A percentile compares a stretch with the other conserved stretches of the same genome.
Evolutionary conservation across 164 flowering plant species (phyloP).

Genomic region (Piper longum): DNA sequence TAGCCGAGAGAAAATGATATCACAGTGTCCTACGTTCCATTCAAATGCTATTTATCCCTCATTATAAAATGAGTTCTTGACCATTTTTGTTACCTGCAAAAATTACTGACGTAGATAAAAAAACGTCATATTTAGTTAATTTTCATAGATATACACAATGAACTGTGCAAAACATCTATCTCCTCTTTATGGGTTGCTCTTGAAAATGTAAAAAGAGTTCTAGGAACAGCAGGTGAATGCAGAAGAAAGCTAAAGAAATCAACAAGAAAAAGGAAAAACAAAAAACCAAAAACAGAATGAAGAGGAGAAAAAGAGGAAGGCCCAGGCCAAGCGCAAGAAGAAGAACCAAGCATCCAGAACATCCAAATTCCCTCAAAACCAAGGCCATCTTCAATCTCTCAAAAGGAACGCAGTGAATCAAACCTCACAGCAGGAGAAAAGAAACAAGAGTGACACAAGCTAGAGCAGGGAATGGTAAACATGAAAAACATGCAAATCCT

Average conservation of each 20-base stretch:
- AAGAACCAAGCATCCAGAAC: conserved; percentile 1
- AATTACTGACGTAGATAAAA: no score
- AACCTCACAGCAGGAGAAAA: background rate
- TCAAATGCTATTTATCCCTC: no score
- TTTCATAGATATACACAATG: no score
- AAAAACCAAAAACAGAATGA: conserved; percentile 3
- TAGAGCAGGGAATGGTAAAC: background rate
- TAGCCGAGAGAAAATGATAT: no score
- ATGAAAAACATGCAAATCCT: background rate
- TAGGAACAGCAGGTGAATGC: background rate
- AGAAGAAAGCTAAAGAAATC: background rate
- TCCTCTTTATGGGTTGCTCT: background rate
- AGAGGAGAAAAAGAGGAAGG: conserved; percentile 11
- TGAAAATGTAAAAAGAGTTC: background rate
- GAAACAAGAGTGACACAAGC: background rate
- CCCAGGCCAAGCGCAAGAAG: conserved; percentile 12
- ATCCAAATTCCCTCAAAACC: background rate
- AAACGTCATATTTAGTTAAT: no score
- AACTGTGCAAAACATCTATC: background rate
- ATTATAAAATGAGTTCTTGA: no score
- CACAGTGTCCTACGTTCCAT: no score
- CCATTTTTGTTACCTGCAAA: no score
- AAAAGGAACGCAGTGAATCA: background rate
- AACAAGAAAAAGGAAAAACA: conserved; percentile 2
- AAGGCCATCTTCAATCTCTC: conserved; percentile 7